Base-by-base conservation (phyloP, 1,284 basidiomycete species). In the Papiliotrema fonsecae region DNA sequence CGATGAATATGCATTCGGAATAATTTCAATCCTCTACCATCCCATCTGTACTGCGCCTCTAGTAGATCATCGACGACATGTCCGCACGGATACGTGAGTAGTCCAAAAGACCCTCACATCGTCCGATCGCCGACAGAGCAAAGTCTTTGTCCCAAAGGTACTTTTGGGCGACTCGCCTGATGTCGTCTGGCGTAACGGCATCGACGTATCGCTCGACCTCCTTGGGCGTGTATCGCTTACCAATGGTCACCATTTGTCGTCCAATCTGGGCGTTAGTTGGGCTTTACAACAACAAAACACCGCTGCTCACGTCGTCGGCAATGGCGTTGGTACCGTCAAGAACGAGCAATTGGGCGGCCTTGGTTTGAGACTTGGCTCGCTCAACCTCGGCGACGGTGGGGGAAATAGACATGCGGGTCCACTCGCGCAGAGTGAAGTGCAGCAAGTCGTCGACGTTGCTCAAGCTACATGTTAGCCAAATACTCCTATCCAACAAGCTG, bases 281-380 rank as follows among this genome's bases (percentile, higher is more conserved):
- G 47, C 6, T 13, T 9, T 28, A 9, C 18, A 16, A 25, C 16
- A 14, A 13, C 9, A 41, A 30, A 31, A 43, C 16, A 25, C 25
- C 42, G 43, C 34, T 14, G 67, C 67, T 62, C 36, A 70, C 67
- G 72, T 98, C 96, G 79, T 99, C 96, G 45, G 96, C 94, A 60
- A 96, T 83, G 54, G 92, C 91, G 41, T 93, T 97, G 31, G 90
- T 87, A 42, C 96, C 94, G 69, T 98, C 96, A 43, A 98, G 79
- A 56, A 86, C 81, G 50, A 98, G 82, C 38, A 98, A 79, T 61
- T 97, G 78, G 56, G 85, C 87, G 44, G 94, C 93, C 81, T 97
- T 97, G 66, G 98, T 83, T 78, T 97, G 93, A 65, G 88, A 89
- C 82, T 97, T 97, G 55, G 93, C 92, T 49, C 93, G 84, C 80